Evolutionary conservation across 2,329 filamentous ascomycete genomes (phyloP), one percentile per base, ranked within the genome.

Genomic region (Periconia sp.): DNA sequence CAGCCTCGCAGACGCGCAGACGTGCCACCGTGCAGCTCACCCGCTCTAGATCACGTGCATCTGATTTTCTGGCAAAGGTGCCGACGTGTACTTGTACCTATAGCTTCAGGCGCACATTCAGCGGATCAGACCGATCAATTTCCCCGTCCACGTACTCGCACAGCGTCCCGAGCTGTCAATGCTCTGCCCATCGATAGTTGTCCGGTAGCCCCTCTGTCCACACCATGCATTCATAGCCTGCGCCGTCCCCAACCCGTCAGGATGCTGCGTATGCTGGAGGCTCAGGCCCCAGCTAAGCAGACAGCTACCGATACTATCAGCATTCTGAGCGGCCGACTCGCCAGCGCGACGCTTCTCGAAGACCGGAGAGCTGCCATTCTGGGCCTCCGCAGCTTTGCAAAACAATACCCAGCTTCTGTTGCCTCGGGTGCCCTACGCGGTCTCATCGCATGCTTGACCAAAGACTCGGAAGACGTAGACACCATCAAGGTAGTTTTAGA

Each of bases 401-500:
- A 97, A 72, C 86, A 95, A 49, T 97, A 92, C 61, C 95, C 94
- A 25, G 95, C 95, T 11, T 95, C 92, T 6, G 94, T 99, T 24
- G 90, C 95, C 2, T 96, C 92, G 4, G 92, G 91, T 26, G 89
- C 92, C n/a, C 76, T 99, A 34, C 83, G 92, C 50, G 89, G 88
- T 43, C 78, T 99, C 43, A 97, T 99, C 55, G 84, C 83, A 10
- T 90, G 88, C 59, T 75, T 99, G 39, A 84, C 84, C 55, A 91
- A 90, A 66, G 94, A 99, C 80, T 84, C 84, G 47, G 89, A 95
- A 66, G 94, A 99, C 79, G 87, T 96, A 44, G 94, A 99, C 70
- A 99, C 95, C 4, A 87, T 95, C 66, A 95, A 96, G 73, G 84
- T 95, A 43, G 88, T 96, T 48, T 79, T 99, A 53, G 94, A 99